Conservation (phyloP, 2,329 filamentous ascomycete genomes). For the Elsinoe batatas region DNA sequence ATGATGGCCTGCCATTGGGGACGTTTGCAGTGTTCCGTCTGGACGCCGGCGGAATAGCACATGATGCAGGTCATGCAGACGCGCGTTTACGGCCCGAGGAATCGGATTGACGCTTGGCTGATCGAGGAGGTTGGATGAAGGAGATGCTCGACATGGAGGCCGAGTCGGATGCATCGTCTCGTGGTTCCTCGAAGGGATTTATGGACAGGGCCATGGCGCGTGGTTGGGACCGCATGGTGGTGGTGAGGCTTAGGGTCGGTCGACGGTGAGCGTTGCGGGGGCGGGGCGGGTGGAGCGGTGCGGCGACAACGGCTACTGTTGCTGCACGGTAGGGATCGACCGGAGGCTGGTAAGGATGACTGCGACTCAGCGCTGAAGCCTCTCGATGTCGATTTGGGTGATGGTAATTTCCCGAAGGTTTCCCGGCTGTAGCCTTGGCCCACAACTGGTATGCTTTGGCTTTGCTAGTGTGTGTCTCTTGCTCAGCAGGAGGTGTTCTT, state of each 20-base stretch:
- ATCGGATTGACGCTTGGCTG: background rate
- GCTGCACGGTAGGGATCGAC: background rate
- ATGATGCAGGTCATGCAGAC: constrained; percentile 9
- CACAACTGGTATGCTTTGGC: background rate
- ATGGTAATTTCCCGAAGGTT: constrained; percentile 10
- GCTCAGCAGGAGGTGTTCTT: background rate
- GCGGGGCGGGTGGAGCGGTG: background rate
- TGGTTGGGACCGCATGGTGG: background rate
- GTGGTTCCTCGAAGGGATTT: background rate
- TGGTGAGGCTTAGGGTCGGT: background rate
- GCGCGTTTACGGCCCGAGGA: background rate
- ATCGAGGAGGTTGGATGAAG: constrained; percentile 43
- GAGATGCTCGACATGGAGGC: constrained; percentile 40
- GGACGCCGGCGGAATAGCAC: constrained; percentile 6
- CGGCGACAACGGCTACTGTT: too few relatives aligned
- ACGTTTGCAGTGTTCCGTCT: constrained; percentile 4
- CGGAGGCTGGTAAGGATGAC: constrained; percentile 7
- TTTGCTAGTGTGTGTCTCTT: background rate
- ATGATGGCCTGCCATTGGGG: constrained; percentile 1
- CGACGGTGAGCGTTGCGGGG: constrained; percentile 2
- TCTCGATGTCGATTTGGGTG: background rate
- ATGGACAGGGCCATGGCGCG: constrained; percentile 5
- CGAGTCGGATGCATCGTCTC: background rate
- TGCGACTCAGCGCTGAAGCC: constrained; percentile 9
- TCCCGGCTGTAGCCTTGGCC: constrained; percentile 1